Evolutionary conservation across 768 basidiomycete genomes (phyloP), one percentile per base, ranked within the genome.

Genomic region (Tricholomella constricta): DNA sequence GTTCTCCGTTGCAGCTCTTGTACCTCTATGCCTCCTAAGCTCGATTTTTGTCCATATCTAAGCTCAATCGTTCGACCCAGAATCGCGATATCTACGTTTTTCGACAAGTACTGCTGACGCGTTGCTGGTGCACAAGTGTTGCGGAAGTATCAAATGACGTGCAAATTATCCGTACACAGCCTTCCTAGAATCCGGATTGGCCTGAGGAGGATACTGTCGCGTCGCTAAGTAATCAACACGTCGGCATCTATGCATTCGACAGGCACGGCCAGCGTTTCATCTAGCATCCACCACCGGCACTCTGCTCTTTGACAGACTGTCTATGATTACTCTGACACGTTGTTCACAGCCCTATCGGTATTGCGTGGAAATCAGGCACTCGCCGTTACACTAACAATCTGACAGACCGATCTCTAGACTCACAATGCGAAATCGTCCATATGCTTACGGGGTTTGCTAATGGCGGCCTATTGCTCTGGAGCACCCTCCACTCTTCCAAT

Each of bases 121-220:
- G n/a, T n/a, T n/a, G n/a, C n/a, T n/a, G n/a, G n/a, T n/a, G n/a
- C n/a, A n/a, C n/a, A n/a, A n/a, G n/a, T n/a, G n/a, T n/a, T n/a
- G n/a, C n/a, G n/a, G n/a, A n/a, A n/a, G n/a, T n/a, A n/a, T n/a
- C n/a, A 15, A 34, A 23, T 34, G n/a, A 22, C 6, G 17, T 22
- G 29, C 45, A 45, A 34, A 45, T 20, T 45, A 45, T 45, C 45
- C 45, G 45, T 34, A 17, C 44, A 6, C 29, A 11, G 44, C n/a
- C 8, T 45, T 29, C 9, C 15, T 48, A 36, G 47, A 37, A 10
- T 36, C 27, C 9, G 6, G 27, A n/a, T 10, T 31, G 27, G 12
- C 25, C 26, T 36, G 22, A 31, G 27, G n/a, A 38, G 3, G 10
- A 19, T 38, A 25, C 25, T 14, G 31, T 36, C 37, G 37, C 37